Conservation (phyloP, 2,329 filamentous ascomycete genomes). For the Didymella arachidicola region DNA sequence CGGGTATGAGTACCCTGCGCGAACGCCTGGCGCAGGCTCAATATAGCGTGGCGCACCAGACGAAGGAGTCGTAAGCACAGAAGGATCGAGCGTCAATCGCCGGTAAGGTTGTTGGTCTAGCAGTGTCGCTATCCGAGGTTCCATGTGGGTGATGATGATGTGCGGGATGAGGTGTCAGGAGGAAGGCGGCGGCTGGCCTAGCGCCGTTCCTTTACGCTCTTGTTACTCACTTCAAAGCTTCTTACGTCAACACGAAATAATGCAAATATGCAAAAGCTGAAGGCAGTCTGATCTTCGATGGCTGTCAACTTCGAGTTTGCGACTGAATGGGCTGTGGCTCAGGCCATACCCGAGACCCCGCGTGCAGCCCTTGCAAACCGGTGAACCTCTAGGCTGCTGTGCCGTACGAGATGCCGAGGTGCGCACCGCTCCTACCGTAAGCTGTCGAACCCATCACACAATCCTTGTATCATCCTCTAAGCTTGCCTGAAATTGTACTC, state of each 20-base stretch:
- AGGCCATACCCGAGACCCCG: not conserved
- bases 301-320: not conserved
- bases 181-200: slow-evolving; percentile 13
- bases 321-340: not conserved
- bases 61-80: slow-evolving; percentile 18
- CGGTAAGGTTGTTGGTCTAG: slow-evolving; percentile 31
- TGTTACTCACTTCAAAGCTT: not conserved
- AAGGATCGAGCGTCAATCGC: slow-evolving; percentile 26
- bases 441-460: not conserved
- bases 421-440: not conserved
- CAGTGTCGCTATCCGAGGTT: slow-evolving; percentile 41
- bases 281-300: not conserved
- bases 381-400: not conserved
- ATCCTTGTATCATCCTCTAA: not conserved
- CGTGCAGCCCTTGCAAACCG: not conserved
- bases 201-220: not conserved
- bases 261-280: not conserved
- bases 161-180: not conserved
- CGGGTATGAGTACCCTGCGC: slow-evolving; percentile 18
- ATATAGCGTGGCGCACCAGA: slow-evolving; percentile 24
- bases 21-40: slow-evolving; percentile 23
- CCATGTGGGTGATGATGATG: slow-evolving; percentile 25
- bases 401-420: not conserved
- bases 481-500: not conserved
- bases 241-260: not conserved